Evolutionary conservation across 1,139 yeast genomes (phyloP).

Genomic region (Suhomyces atakaporum): DNA sequence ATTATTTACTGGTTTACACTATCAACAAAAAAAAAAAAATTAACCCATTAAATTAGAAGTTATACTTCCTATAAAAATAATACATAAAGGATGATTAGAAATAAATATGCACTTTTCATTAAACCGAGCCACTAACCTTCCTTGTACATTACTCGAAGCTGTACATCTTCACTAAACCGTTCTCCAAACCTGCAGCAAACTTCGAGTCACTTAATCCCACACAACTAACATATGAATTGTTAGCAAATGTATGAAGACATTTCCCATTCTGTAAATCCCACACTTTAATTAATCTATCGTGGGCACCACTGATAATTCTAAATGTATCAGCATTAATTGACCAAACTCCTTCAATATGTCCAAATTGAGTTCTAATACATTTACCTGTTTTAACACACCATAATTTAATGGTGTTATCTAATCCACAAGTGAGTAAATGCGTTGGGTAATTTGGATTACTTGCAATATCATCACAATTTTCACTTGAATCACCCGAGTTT

Average conservation of each 20-base stretch:
- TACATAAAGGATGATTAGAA: background rate
- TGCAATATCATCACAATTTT: conserved; percentile 27
- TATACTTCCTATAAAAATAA: conserved; percentile 2
- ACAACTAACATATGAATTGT: conserved; percentile 75
- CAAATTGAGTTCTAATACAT: conserved; percentile 91
- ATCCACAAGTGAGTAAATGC: conserved; percentile 80
- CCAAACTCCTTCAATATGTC: conserved; percentile 98
- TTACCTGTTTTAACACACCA: conserved; percentile 90
- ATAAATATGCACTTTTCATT: conserved; percentile 3
- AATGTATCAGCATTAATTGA: conserved; percentile 93
- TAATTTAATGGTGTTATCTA: conserved; percentile 89
- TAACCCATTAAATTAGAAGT: background rate
- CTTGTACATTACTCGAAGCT: conserved; percentile 58
- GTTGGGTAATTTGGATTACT: conserved; percentile 59
- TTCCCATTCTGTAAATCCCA: conserved; percentile 96
- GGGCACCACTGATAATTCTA: conserved; percentile 91
- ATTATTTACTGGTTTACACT: no score
- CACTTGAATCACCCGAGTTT: conserved; percentile 23
- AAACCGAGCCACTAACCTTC: background rate
- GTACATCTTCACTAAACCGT: conserved; percentile 80
- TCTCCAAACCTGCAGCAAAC: conserved; percentile 87
- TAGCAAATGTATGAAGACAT: conserved; percentile 88
- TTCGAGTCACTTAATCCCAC: conserved; percentile 89
- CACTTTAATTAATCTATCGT: conserved; percentile 83
- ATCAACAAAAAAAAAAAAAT: no score